A percentile compares a stretch with the other conserved stretches of the same genome.
Evolutionary conservation across 2,329 filamentous ascomycete genomes (phyloP).

Genomic region (Fusarium veterinarium): DNA sequence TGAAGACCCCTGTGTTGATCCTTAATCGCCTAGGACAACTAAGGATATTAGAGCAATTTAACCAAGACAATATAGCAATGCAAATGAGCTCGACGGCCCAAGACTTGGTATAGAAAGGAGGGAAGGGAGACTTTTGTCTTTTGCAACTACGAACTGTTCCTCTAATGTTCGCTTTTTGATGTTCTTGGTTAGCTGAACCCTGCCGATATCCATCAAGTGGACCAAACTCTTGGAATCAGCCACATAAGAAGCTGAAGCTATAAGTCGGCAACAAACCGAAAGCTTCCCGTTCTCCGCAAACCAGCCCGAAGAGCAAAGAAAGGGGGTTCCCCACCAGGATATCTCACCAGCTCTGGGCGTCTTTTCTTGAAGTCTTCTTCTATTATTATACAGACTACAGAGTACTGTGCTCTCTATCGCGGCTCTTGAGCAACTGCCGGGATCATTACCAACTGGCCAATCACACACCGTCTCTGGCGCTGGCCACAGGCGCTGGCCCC

Average conservation of each 20-base stretch:
- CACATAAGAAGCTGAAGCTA: slow-evolving; percentile 25
- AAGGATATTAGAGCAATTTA: slow-evolving; percentile 3
- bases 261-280: slow-evolving; percentile 1
- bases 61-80: background rate
- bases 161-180: background rate
- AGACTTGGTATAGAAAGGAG: background rate
- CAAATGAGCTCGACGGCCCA: background rate
- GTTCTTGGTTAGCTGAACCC: slow-evolving; percentile 20
- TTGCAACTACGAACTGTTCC: background rate
- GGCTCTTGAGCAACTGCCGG: slow-evolving; percentile 7
- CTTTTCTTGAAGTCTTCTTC: background rate
- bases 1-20: background rate
- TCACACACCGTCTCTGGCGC: slow-evolving; percentile 9
- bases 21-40: slow-evolving; percentile 8
- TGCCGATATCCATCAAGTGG: slow-evolving; percentile 26
- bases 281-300: slow-evolving; percentile 10
- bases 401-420: background rate
- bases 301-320: no score
- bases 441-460: slow-evolving; percentile 23
- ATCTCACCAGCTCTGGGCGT: no score
- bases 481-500: slow-evolving; percentile 32
- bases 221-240: slow-evolving; percentile 18
- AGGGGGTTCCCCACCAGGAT: no score
- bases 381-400: background rate
- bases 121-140: background rate